These are phyloP conservation scores for Hyphodiscus sp. DNA, from an alignment of 2,329 filamentous ascomycete genomes.

Conservation along the genomic window DNA sequence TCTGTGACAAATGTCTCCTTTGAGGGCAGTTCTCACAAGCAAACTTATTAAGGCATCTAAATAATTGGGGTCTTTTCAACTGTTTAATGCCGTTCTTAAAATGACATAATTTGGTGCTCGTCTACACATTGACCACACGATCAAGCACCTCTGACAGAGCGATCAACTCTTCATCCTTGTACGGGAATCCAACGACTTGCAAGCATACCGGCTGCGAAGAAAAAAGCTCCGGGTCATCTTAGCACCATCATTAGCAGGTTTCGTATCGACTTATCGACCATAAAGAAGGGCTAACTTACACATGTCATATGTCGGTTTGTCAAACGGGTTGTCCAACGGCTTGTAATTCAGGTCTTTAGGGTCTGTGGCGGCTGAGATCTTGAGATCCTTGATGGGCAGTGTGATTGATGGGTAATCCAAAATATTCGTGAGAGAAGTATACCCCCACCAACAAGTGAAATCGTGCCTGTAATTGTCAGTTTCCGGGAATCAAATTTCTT, in stretches of 20 bases:
- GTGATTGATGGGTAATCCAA: slow-evolving; percentile 6
- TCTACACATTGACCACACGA: neutral
- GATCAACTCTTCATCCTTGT: slow-evolving; percentile 16
- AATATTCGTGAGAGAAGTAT: slow-evolving; percentile 8
- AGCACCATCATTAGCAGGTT: neutral
- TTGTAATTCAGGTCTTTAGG: slow-evolving; percentile 5
- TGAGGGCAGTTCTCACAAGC: too few species aligned
- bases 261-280: neutral
- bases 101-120: neutral
- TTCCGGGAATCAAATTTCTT: neutral
- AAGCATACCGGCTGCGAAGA: slow-evolving; percentile 2
- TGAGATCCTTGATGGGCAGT: slow-evolving; percentile 3
- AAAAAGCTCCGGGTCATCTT: slow-evolving; percentile 6
- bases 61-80: neutral
- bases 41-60: neutral
- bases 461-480: neutral
- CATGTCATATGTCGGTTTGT: slow-evolving; percentile 9
- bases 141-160: slow-evolving; percentile 29
- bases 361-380: slow-evolving; percentile 12
- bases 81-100: neutral
- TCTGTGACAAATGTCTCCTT: neutral
- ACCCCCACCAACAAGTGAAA: slow-evolving; percentile 6
- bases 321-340: slow-evolving; percentile 6
- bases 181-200: slow-evolving; percentile 5
- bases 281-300: slow-evolving; percentile 1